phyloP scores from a whole-genome alignment of 2,329 filamentous ascomycete species.

The Cryphonectria nitschkei region DNA sequence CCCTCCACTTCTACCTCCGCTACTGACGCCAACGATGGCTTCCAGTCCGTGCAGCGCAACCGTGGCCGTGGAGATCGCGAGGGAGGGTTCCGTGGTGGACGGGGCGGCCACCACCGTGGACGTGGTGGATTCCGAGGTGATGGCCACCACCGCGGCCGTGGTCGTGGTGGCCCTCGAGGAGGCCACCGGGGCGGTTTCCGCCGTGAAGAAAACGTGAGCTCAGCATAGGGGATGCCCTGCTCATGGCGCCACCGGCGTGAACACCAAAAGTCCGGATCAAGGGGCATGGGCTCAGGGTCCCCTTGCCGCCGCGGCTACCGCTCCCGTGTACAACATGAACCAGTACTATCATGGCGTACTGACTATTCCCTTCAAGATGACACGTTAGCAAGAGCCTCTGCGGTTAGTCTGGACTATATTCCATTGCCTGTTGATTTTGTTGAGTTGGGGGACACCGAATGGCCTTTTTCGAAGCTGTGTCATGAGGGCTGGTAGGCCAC shows the following conservation, averaged over 20 bases:
- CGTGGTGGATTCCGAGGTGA: conserved; percentile 56
- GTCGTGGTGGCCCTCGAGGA: conserved; percentile 41
- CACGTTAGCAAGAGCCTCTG: conserved; percentile 15
- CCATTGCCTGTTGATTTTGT: conserved; percentile 22
- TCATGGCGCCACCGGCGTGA: conserved; percentile 12
- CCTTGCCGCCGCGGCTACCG: not conserved
- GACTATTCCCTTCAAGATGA: conserved; percentile 11
- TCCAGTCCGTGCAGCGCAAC: conserved; percentile 71
- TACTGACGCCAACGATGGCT: conserved; percentile 63
- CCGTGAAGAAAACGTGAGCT: conserved; percentile 37
- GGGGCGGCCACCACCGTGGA: conserved; percentile 52
- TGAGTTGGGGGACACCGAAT: conserved; percentile 24
- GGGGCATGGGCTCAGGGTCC: conserved; percentile 5
- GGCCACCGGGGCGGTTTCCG: conserved; percentile 39
- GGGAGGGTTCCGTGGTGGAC: conserved; percentile 49
- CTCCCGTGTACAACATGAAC: conserved; percentile 22
- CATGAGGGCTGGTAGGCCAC: conserved; percentile 26
- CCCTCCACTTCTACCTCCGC: conserved; percentile 39
- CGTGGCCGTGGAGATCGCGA: conserved; percentile 59
- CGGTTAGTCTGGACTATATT: conserved; percentile 5
- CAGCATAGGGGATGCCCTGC: conserved; percentile 22
- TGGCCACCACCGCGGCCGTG: conserved; percentile 39
- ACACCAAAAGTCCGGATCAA: conserved; percentile 5
- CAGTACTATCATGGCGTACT: conserved; percentile 19
- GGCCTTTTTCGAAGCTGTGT: conserved; percentile 25